phyloP scores from a whole-genome alignment of 345 rosid genomes.

The Erodium maritimum region DNA sequence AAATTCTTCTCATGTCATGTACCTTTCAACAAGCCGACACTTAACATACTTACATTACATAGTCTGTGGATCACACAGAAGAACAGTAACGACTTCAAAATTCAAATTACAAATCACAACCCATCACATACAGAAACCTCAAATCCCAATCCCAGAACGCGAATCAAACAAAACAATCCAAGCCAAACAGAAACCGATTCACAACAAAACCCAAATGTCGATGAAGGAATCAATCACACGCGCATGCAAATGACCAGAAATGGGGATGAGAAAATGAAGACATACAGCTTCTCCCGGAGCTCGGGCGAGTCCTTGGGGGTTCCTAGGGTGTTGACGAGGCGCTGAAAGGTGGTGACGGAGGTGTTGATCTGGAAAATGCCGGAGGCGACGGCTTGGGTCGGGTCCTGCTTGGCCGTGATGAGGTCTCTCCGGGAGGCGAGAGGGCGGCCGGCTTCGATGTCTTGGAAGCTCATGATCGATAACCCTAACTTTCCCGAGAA shows the following conservation, averaged over 20 bases:
- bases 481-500: neutral
- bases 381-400: slow-evolving; percentile 84
- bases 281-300: slow-evolving; percentile 21
- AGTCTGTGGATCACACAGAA: no score
- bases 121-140: no score
- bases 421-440: slow-evolving; percentile 33
- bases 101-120: no score
- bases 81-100: no score
- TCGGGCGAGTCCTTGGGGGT: slow-evolving; percentile 16
- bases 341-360: slow-evolving; percentile 18
- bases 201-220: neutral
- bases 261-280: neutral
- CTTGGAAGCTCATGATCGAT: slow-evolving; percentile 76
- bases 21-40: no score
- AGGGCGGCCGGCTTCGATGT: slow-evolving; percentile 70
- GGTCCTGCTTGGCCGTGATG: slow-evolving; percentile 52
- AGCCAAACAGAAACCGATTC: neutral
- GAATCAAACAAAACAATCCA: no score
- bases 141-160: no score
- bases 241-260: neutral
- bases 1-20: no score
- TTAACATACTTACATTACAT: no score
- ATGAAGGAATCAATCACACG: neutral
- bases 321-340: slow-evolving; percentile 13
- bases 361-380: slow-evolving; percentile 98